Percentiles rank a stretch among this genome's conserved stretches.
phyloP scores from a whole-genome alignment of 371 early-diverging fungal species.

The Saksenaea oblongispora region DNA sequence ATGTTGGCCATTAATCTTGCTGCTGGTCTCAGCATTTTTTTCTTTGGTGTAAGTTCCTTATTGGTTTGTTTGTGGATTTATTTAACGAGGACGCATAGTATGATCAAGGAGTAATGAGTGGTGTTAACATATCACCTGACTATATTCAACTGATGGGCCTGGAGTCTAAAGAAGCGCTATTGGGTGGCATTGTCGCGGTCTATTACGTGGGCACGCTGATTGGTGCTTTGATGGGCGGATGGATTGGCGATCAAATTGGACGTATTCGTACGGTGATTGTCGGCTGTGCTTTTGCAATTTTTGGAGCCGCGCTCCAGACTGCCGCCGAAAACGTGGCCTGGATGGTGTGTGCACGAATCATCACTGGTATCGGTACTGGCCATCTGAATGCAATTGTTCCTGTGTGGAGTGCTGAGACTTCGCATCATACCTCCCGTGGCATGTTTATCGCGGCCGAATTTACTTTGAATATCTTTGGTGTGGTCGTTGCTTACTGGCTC shows the following conservation, averaged over 20 bases:
- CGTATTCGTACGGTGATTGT: conserved; percentile 41
- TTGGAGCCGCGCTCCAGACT: conserved; percentile 46
- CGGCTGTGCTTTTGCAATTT: conserved; percentile 31
- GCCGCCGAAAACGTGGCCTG: conserved; percentile 41
- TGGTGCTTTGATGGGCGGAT: conserved; percentile 46
- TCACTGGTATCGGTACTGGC: conserved; percentile 50
- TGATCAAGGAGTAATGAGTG: conserved; percentile 53
- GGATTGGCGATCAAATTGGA: conserved; percentile 42
- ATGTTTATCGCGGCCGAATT: conserved; percentile 46
- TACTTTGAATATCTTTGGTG: conserved; percentile 46
- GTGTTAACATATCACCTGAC: conserved; percentile 43
- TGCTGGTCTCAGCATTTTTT: conserved; percentile 48
- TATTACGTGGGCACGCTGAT: conserved; percentile 42
- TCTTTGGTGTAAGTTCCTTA: conserved; percentile 43
- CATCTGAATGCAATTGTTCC: conserved; percentile 48
- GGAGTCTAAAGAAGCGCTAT: conserved; percentile 31
- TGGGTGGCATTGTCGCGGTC: conserved; percentile 47
- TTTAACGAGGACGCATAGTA: conserved; percentile 17
- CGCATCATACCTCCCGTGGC: conserved; percentile 41
- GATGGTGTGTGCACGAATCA: conserved; percentile 48
- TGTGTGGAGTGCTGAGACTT: conserved; percentile 46
- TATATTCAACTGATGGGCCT: conserved; percentile 43
- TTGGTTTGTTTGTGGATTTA: neutral
- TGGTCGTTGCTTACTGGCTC: conserved; percentile 48
- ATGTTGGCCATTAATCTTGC: conserved; percentile 38